These are phyloP conservation scores for Ostreobium quekettii DNA, from an alignment of 139 green algal genomes.

Conservation along the genomic window DNA sequence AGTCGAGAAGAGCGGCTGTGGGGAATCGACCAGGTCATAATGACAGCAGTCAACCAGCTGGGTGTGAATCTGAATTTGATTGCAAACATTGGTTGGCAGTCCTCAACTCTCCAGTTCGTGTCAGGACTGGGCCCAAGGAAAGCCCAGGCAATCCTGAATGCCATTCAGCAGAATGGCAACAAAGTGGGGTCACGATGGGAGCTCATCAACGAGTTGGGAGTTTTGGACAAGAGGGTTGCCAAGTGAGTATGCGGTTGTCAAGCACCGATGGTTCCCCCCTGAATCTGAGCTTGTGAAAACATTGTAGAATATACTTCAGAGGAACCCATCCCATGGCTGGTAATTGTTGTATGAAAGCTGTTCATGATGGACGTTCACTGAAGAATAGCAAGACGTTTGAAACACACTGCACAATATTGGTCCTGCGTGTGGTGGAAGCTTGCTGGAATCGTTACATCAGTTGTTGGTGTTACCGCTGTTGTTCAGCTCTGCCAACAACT, in stretches of 20 bases:
- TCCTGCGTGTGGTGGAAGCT: neutral
- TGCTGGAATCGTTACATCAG: no score
- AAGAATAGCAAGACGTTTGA: neutral
- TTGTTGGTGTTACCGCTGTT: no score
- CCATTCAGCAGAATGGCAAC: slow-evolving; percentile 34
- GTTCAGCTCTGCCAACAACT: neutral
- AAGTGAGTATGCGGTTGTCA: slow-evolving; percentile 23
- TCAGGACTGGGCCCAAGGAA: slow-evolving; percentile 84
- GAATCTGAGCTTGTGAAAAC: no score
- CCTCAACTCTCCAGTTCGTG: slow-evolving; percentile 66
- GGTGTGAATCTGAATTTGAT: slow-evolving; percentile 81
- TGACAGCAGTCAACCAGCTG: slow-evolving; percentile 48
- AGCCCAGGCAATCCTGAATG: slow-evolving; percentile 18
- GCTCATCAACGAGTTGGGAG: slow-evolving; percentile 38
- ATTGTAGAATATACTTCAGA: neutral
- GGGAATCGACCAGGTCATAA: slow-evolving; percentile 41
- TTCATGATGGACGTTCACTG: neutral
- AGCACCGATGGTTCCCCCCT: no score
- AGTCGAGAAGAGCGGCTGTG: slow-evolving; percentile 39
- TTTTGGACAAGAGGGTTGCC: slow-evolving; percentile 54
- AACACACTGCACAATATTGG: neutral
- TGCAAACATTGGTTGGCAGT: slow-evolving; percentile 55
- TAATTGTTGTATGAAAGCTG: slow-evolving; percentile 1
- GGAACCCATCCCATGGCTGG: neutral
- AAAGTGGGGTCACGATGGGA: slow-evolving; percentile 38